Conservation (phyloP, 257 asterid genomes). For the Nicotiana obtusifolia region DNA sequence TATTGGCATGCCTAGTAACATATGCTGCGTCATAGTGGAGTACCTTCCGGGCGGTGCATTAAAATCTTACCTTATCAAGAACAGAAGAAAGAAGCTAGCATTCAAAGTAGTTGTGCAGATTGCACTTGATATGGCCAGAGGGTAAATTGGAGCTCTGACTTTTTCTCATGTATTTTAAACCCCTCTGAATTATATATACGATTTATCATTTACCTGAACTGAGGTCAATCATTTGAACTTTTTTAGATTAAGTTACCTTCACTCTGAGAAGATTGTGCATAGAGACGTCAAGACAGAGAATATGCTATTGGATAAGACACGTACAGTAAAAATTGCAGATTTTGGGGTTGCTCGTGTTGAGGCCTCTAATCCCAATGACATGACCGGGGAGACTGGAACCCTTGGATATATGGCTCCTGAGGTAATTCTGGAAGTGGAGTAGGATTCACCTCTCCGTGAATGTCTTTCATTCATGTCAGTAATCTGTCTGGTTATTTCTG, state of each 20-base stretch:
- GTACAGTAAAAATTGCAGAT: constrained; percentile 81
- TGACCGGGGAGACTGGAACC: constrained; percentile 92
- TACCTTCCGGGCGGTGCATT: constrained; percentile 83
- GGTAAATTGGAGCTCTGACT: constrained; percentile 28
- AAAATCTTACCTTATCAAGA: constrained; percentile 70
- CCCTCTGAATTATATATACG: neutral
- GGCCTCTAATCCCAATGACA: constrained; percentile 86
- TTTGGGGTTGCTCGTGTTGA: constrained; percentile 90
- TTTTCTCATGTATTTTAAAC: neutral
- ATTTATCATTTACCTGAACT: neutral
- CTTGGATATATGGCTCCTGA: constrained; percentile 97
- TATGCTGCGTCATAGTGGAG: constrained; percentile 80
- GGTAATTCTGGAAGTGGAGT: constrained; percentile 30
- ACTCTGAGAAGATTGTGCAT: constrained; percentile 76
- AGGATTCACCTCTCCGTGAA: neutral
- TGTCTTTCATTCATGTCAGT: neutral
- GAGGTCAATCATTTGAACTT: constrained; percentile 13
- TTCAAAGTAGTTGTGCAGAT: constrained; percentile 81
- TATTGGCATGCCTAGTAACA: constrained; percentile 77
- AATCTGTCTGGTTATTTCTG: neutral
- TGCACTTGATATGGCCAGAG: constrained; percentile 86
- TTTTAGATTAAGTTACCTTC: constrained; percentile 75
- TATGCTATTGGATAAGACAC: constrained; percentile 72
- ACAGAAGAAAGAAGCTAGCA: constrained; percentile 68
- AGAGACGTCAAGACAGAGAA: constrained; percentile 88